Evolutionary conservation across 306 rosid genomes (phyloP).

Genomic region (Vigna angularis): DNA sequence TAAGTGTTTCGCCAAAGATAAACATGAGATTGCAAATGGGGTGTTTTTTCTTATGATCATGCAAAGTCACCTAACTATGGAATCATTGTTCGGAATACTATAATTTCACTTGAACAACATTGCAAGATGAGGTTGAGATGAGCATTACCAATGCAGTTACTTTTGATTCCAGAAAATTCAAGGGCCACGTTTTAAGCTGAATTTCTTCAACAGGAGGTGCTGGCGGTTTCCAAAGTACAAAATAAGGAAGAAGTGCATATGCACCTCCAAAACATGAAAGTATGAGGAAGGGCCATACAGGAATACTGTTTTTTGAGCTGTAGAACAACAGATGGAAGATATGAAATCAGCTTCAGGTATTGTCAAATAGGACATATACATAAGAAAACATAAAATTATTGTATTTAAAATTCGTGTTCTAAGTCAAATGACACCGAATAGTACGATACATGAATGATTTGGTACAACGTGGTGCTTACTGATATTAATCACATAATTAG

Average conservation of each 20-base stretch:
- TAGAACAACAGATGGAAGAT: conserved; percentile 39
- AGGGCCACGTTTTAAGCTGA: conserved; percentile 78
- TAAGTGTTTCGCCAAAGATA: conserved; percentile 17
- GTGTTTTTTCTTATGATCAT: conserved; percentile 7
- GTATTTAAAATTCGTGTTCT: neutral
- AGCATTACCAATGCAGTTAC: conserved; percentile 74
- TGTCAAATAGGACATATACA: conserved; percentile 12
- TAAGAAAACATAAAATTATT: conserved; percentile 10
- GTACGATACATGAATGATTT: neutral
- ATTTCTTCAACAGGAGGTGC: conserved; percentile 80
- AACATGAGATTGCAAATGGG: neutral
- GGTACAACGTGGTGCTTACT: no score
- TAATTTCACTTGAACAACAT: conserved; percentile 5
- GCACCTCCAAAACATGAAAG: conserved; percentile 80
- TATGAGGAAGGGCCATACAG: conserved; percentile 84
- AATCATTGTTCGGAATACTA: conserved; percentile 26
- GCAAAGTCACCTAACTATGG: conserved; percentile 23
- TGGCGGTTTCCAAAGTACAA: conserved; percentile 95
- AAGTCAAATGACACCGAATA: neutral
- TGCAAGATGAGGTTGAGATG: conserved; percentile 19
- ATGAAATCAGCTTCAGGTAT: conserved; percentile 33
- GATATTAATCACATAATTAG: no score
- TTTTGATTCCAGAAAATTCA: conserved; percentile 88
- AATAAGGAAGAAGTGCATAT: conserved; percentile 93
- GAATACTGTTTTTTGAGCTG: conserved; percentile 83